These are phyloP conservation scores for Arachnomyces sp. DNA, from an alignment of 2,329 filamentous ascomycete genomes.

Conservation along the genomic window DNA sequence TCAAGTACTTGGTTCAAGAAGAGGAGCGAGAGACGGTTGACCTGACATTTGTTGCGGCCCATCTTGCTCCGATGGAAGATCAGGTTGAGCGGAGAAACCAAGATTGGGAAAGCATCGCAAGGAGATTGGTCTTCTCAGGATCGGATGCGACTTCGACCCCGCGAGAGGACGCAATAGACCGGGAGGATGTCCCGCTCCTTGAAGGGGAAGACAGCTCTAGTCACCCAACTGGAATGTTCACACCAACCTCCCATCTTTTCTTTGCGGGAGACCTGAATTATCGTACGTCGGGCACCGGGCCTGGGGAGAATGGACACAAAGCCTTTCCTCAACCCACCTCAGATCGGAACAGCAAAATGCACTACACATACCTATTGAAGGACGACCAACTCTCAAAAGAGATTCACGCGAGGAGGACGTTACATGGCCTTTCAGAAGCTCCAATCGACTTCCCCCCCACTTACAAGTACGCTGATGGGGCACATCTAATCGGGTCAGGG, in stretches of 20 bases:
- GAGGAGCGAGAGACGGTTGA: slow-evolving; percentile 45
- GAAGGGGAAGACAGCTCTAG: slow-evolving; percentile 6
- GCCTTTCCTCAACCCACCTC: slow-evolving; percentile 56
- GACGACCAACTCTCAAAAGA: slow-evolving; percentile 75
- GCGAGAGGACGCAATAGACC: slow-evolving; percentile 28
- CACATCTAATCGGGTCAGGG: slow-evolving; percentile 28
- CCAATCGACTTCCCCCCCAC: slow-evolving; percentile 76
- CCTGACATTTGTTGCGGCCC: slow-evolving; percentile 78
- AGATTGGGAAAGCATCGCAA: slow-evolving; percentile 81
- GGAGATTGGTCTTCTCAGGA: slow-evolving; percentile 63
- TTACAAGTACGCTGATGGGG: slow-evolving; percentile 67
- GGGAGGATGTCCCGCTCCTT: slow-evolving; percentile 29
- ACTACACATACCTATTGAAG: slow-evolving; percentile 60
- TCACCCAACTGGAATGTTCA: slow-evolving; percentile 52
- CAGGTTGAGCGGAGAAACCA: slow-evolving; percentile 66
- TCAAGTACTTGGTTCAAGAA: slow-evolving; percentile 47
- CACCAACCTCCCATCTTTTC: slow-evolving; percentile 67
- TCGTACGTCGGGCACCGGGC: slow-evolving; percentile 63
- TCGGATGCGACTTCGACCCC: slow-evolving; percentile 4
- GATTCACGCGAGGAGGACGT: slow-evolving; percentile 56
- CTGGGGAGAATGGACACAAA: slow-evolving; percentile 48
- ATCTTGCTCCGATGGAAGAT: slow-evolving; percentile 81
- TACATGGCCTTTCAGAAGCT: slow-evolving; percentile 71
- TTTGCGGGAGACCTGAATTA: slow-evolving; percentile 93
- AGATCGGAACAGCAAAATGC: slow-evolving; percentile 42